Conservation (phyloP, 495 filamentous ascomycete species). For the Podospora australis region DNA sequence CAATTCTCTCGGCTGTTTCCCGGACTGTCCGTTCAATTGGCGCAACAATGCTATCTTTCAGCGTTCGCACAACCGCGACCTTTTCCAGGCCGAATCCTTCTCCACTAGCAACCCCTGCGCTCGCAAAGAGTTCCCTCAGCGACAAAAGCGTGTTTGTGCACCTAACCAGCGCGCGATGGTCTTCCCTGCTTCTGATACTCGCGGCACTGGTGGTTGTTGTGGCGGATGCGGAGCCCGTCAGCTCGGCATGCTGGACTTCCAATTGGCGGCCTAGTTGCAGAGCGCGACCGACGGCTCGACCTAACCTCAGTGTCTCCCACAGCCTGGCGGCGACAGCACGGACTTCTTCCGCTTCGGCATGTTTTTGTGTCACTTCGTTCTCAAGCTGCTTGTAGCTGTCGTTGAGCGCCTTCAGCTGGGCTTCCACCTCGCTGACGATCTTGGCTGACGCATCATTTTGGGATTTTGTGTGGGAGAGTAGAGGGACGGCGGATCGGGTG, state of each 20-base stretch:
- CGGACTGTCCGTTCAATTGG: constrained; percentile 66
- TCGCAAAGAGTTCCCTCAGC: constrained; percentile 63
- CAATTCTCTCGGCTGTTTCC: constrained; percentile 67
- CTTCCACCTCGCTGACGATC: constrained; percentile 65
- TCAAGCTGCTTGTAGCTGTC: constrained; percentile 77
- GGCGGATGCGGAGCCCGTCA: constrained; percentile 25
- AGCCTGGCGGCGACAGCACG: constrained; percentile 64
- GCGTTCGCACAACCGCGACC: constrained; percentile 59
- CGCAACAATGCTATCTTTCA: constrained; percentile 58
- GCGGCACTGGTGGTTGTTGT: constrained; percentile 20
- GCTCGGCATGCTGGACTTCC: constrained; percentile 65
- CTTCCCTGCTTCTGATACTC: constrained; percentile 46
- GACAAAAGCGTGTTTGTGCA: constrained; percentile 69
- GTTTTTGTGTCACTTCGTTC: constrained; percentile 73
- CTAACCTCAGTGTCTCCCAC: constrained; percentile 70
- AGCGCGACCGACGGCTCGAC: constrained; percentile 66
- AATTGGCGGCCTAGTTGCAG: constrained; percentile 79
- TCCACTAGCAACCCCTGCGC: constrained; percentile 53
- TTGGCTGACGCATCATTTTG: constrained; percentile 61
- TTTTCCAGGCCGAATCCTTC: constrained; percentile 71
- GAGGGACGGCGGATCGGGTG: constrained; percentile 71
- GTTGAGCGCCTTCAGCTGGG: constrained; percentile 70
- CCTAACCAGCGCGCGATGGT: constrained; percentile 69
- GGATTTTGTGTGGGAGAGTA: constrained; percentile 70
- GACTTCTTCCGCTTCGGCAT: constrained; percentile 75